Evolutionary conservation across 164 flowering plant genomes (phyloP), one percentile per base, ranked within the genome.

Genomic region (Dillenia suffruticosa): DNA sequence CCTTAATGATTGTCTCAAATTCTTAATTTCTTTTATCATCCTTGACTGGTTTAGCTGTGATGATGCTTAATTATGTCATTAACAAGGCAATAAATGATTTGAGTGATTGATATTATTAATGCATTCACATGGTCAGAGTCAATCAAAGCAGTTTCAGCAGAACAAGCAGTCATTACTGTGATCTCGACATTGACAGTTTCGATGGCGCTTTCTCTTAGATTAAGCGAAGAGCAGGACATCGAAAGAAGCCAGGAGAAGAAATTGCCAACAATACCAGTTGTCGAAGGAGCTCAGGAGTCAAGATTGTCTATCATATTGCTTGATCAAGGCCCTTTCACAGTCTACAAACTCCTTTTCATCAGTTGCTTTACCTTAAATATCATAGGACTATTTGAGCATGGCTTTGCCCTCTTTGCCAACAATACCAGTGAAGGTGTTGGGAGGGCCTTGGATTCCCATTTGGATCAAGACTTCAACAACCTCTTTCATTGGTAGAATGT

Each of bases 321-420:
- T 2, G 86, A 84, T 60, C 86, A 82, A 68, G 89, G 86, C 26
- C 67, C 80, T 7, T 82, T 82, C 71, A 84, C 85, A 0, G 84
- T 84, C 48, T 84, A 84, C 73, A 84, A 84, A 64, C 71, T 85
- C 5, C 81, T 84, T 40, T 80, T 79, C 24, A 59, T 56, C 0
- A 57, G 72, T 44, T 70, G 72, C 68, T 54, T 81, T 11, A 19
- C 69, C 3, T 12, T 79, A 12, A 84, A 84, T 51, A n/a, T 80
- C 3, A 54, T 66, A 0, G 68, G 24, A 1, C 55, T n/a, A n/a
- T n/a, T n/a, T n/a, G n/a, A n/a, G n/a, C n/a, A n/a, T n/a, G n/a
- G n/a, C n/a, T n/a, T n/a, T n/a, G n/a, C n/a, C n/a, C n/a, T n/a
- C n/a, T n/a, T n/a, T n/a, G n/a, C n/a, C n/a, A n/a, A n/a, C n/a